Conservation (phyloP, 208 protist species). For the Acanthamoeba comandoni region DNA sequence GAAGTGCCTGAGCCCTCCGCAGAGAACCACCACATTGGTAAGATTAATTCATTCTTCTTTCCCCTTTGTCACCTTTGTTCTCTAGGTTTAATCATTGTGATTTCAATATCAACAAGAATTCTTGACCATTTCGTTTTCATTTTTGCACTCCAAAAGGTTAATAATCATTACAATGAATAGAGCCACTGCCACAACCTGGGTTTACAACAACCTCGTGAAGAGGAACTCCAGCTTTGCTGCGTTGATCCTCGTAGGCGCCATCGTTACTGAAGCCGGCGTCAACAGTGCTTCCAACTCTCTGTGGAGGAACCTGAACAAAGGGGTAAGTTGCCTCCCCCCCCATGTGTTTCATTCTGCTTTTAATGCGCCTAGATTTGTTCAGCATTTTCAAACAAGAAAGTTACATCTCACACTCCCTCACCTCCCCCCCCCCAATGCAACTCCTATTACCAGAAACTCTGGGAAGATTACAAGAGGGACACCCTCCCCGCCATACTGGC, state of each 20-base stretch:
- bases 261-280: slow-evolving; percentile 6
- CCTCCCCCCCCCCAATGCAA: background rate
- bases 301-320: slow-evolving; percentile 29
- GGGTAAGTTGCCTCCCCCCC: slow-evolving; percentile 11
- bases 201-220: slow-evolving; percentile 68
- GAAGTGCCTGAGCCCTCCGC: no score
- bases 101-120: no score
- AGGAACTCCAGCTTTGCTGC: slow-evolving; percentile 59
- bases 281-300: background rate
- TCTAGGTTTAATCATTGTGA: no score
- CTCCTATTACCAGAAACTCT: slow-evolving; percentile 25
- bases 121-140: no score
- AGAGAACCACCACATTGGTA: no score
- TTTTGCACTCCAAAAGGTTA: background rate
- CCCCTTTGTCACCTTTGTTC: no score
- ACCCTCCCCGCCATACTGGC: slow-evolving; percentile 39
- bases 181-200: slow-evolving; percentile 24
- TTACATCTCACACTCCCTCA: background rate
- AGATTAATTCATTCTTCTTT: no score
- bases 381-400: slow-evolving; percentile 7
- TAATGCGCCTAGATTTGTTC: background rate
- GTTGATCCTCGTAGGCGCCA: slow-evolving; percentile 47
- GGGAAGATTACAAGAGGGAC: slow-evolving; percentile 34
- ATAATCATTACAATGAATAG: background rate
- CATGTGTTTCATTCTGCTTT: background rate